A percentile compares a stretch with the other conserved stretches of the same genome.
phyloP scores from a whole-genome alignment of 257 asterid genomes.

The Nicotiana attenuata region DNA sequence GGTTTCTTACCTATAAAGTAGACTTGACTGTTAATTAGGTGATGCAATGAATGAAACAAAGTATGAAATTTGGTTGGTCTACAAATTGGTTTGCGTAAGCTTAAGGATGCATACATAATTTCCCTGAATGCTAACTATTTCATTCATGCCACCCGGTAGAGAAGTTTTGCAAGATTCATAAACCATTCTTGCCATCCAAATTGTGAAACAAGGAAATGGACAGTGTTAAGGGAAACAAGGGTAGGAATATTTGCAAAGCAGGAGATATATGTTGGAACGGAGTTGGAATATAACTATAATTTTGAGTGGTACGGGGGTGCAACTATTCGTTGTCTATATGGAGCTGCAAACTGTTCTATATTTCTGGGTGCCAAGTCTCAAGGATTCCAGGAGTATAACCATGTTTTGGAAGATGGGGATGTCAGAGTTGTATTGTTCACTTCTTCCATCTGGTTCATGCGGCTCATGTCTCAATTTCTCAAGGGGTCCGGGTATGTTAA shows the following conservation, averaged over 20 bases:
- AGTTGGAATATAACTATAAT: constrained; percentile 75
- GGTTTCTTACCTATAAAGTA: too few species aligned
- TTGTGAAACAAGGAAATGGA: constrained; percentile 98
- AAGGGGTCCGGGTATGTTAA: too few species aligned
- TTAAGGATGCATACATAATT: constrained; percentile 77
- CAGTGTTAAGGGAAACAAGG: constrained; percentile 78
- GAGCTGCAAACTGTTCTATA: constrained; percentile 80
- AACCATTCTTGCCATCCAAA: constrained; percentile 96
- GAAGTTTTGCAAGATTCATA: constrained; percentile 83
- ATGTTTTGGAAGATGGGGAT: too few species aligned
- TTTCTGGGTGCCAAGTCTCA: constrained; percentile 97
- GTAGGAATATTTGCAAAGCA: constrained; percentile 84
- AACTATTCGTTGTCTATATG: constrained; percentile 85
- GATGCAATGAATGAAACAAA: too few species aligned
- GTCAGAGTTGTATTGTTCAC: too few species aligned
- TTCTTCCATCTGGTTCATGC: too few species aligned
- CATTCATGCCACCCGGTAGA: constrained; percentile 82
- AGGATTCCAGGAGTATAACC: constrained; percentile 98
- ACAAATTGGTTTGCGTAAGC: too few species aligned
- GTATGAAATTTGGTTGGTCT: too few species aligned
- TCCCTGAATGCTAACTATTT: constrained; percentile 60
- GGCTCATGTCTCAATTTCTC: too few species aligned
- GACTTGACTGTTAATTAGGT: too few species aligned
- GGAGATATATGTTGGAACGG: constrained; percentile 65
- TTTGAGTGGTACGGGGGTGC: constrained; percentile 97